Base-by-base conservation (phyloP, 2,329 filamentous ascomycete species). In the Coleophoma crateriformis region DNA sequence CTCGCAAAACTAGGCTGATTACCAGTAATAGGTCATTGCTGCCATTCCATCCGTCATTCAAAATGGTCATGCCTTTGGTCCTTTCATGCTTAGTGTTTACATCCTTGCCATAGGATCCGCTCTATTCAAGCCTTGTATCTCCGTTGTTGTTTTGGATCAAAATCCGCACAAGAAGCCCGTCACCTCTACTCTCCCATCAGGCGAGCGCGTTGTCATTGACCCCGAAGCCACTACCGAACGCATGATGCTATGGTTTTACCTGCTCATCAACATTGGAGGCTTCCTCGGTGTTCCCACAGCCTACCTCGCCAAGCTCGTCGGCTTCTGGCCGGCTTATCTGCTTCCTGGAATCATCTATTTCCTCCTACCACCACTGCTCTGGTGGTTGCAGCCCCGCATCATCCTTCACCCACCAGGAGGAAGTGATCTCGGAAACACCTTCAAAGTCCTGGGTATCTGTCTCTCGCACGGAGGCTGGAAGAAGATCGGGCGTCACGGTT, bases 81-180 rank as follows among this genome's bases (percentile, higher is more conserved):
- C 59, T 3, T 63, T 58, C 50, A 56, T 63, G 40, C 47, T 63
- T 34, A 55, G 52, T 35, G 54, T 63, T 34, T 63, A 61, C 39
- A 53, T 61, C 43, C 43, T 63, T 15, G 47, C 60, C 19, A 45
- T 63, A 27, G 60, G 59, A 40, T 56, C 38, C 60, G 84, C 84
- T 50, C 81, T 85, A 55, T 87, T 88, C 74, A 88, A 88, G 68
- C 77, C 82, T 19, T 87, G 86, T 57, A 83, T 87, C 35, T 78
- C 80, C 0, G 78, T 80, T 2, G 68, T 82, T 32, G 76, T 85
- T 47, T 79, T 80, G 5, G 81, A 85, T 59, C 80, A 85, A 58
- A 71, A 73, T 56, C 55, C 58, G 42, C 57, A 71, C 49, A 68
- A 70, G 50, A 68, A 64, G 17, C 61, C 69, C 4, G 71, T 71